Conservation (phyloP, 2,329 filamentous ascomycete genomes). For the Hymenoscyphus linearis region DNA sequence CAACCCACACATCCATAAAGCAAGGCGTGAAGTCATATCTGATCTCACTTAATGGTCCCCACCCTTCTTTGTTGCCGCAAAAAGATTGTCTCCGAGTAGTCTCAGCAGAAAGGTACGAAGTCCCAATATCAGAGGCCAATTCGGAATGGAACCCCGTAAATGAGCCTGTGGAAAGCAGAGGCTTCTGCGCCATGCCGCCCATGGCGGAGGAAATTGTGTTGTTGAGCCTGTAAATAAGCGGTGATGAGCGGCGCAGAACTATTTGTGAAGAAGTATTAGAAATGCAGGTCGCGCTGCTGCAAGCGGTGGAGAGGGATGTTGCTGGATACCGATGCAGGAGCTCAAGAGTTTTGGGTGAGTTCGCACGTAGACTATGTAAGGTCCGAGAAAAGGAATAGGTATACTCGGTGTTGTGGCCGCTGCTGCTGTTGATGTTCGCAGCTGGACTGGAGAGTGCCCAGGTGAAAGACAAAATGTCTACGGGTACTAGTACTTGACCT, state of each 20-base stretch:
- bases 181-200: constrained; percentile 17
- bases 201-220: constrained; percentile 12
- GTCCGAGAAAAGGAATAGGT: no score
- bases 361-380: no score
- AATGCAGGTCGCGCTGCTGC: background rate
- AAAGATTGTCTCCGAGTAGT: constrained; percentile 53
- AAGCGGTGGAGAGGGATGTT: background rate
- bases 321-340: background rate
- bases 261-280: background rate
- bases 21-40: constrained; percentile 96
- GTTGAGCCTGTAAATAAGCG: constrained; percentile 1
- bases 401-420: no score
- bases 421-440: no score
- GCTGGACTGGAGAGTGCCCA: no score
- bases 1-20: constrained; percentile 90
- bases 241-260: background rate
- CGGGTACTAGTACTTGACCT: no score
- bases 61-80: constrained; percentile 87
- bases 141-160: constrained; percentile 51
- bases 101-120: constrained; percentile 52
- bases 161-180: constrained; percentile 46
- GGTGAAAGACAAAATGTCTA: no score
- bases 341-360: no score
- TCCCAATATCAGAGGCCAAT: constrained; percentile 43
- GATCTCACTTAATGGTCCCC: constrained; percentile 84